These are phyloP conservation scores for Cyclotella baltica DNA, from an alignment of 108 stramenopile species.

Conservation along the genomic window DNA sequence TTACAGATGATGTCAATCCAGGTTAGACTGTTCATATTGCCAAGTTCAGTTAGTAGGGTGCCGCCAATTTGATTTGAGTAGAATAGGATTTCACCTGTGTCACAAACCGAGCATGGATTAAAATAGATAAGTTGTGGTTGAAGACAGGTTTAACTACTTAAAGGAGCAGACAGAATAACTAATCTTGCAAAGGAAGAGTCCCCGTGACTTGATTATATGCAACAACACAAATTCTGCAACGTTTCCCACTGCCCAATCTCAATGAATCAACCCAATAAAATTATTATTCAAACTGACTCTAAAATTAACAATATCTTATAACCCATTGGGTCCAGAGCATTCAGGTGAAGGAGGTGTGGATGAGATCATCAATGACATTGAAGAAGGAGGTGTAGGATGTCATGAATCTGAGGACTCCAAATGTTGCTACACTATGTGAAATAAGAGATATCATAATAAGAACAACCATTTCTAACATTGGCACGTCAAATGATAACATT, in stretches of 20 bases:
- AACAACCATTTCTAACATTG: too few species aligned
- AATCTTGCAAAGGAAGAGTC: constrained; percentile 62
- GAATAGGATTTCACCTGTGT: constrained; percentile 52
- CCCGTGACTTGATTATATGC: constrained; percentile 61
- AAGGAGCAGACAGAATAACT: constrained; percentile 24
- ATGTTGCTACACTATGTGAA: constrained; percentile 62
- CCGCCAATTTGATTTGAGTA: constrained; percentile 59
- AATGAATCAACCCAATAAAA: constrained; percentile 67
- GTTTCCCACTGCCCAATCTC: constrained; percentile 72
- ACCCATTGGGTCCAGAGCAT: constrained; percentile 40
- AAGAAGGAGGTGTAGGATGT: constrained; percentile 53
- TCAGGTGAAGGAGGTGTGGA: constrained; percentile 49
- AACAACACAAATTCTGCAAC: constrained; percentile 60
- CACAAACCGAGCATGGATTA: background rate
- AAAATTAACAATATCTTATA: constrained; percentile 43
- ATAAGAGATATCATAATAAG: too few species aligned
- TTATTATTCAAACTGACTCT: constrained; percentile 62
- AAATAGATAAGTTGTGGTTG: background rate
- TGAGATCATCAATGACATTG: constrained; percentile 44
- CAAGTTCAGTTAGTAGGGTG: constrained; percentile 67
- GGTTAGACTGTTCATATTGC: constrained; percentile 48
- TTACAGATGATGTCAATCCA: constrained; percentile 55
- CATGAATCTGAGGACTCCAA: constrained; percentile 52
- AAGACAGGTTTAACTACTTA: background rate
- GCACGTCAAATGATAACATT: background rate